Evolutionary conservation across 768 basidiomycete species (phyloP).

Genomic region (Leccinum rimulosum): DNA sequence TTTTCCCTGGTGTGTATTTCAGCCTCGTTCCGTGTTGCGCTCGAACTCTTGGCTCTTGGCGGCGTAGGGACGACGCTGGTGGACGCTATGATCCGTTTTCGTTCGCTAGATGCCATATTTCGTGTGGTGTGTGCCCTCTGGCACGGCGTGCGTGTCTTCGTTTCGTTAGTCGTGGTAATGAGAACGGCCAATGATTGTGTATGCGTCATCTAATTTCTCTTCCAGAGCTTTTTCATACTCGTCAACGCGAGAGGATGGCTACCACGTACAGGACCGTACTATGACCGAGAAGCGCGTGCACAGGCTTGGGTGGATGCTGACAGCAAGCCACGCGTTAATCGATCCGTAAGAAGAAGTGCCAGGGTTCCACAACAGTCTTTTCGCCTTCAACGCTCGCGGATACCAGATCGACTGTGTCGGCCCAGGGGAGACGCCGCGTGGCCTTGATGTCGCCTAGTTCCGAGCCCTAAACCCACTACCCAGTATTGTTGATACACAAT

Average conservation of each 20-base stretch:
- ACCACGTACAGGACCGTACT: neutral
- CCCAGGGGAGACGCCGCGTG: conserved; percentile 15
- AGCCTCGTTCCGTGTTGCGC: neutral
- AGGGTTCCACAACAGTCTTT: conserved; percentile 8
- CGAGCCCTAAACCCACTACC: conserved; percentile 9
- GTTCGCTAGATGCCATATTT: conserved; percentile 25
- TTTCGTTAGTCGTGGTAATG: conserved; percentile 45
- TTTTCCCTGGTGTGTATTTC: conserved; percentile 26
- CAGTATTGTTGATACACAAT: neutral
- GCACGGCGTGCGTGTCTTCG: conserved; percentile 29
- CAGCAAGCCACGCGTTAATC: conserved; percentile 6
- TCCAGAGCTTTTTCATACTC: conserved; percentile 37
- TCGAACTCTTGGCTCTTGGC: neutral
- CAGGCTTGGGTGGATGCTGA: conserved; percentile 3
- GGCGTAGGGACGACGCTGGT: conserved; percentile 12
- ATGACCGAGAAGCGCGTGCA: neutral
- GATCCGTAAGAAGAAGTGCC: neutral
- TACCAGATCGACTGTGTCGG: conserved; percentile 46
- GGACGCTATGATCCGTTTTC: conserved; percentile 24
- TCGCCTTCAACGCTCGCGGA: conserved; percentile 40
- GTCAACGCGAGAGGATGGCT: conserved; percentile 28
- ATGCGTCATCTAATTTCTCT: conserved; percentile 5
- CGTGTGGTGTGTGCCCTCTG: conserved; percentile 28
- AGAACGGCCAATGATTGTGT: neutral
- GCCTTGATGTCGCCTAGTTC: conserved; percentile 9